Conservation (phyloP, 441 rosid genomes). For the Aleurites moluccanus region DNA sequence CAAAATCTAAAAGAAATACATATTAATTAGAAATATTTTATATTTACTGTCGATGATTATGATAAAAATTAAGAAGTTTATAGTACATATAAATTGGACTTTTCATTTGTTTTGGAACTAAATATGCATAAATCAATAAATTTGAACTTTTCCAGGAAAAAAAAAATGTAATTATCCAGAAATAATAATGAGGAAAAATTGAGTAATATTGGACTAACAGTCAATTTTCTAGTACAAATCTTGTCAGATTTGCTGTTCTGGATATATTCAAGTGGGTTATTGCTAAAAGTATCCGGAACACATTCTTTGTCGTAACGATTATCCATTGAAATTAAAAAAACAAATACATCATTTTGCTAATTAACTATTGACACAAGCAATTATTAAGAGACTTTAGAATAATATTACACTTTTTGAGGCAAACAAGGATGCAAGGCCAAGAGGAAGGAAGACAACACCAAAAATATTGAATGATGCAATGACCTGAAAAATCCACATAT, state of each 20-base stretch:
- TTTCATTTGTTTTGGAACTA: constrained; percentile 77
- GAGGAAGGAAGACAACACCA: constrained; percentile 71
- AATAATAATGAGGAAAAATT: background rate
- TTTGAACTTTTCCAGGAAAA: background rate
- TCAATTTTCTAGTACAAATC: constrained; percentile 49
- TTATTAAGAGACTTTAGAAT: background rate
- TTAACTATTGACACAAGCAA: background rate
- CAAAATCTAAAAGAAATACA: too few species aligned
- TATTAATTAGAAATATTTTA: too few species aligned
- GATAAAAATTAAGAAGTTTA: constrained; percentile 85
- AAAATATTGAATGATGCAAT: constrained; percentile 64
- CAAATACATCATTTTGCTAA: constrained; percentile 10
- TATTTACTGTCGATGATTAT: constrained; percentile 74
- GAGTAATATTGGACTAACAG: constrained; percentile 35
- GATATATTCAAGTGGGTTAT: constrained; percentile 48
- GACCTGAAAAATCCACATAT: constrained; percentile 44
- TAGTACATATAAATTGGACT: constrained; percentile 74
- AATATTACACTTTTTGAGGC: constrained; percentile 67
- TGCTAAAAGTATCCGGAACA: constrained; percentile 42
- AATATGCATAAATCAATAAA: background rate
- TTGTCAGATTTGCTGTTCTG: constrained; percentile 35
- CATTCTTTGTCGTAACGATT: constrained; percentile 68
- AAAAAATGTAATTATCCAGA: background rate
- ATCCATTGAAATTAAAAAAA: background rate
- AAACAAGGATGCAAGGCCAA: constrained; percentile 65